Evolutionary conservation across 1,284 basidiomycete genomes (phyloP), one percentile per base, ranked within the genome.

Genomic region (Mrakiaceae sp.): DNA sequence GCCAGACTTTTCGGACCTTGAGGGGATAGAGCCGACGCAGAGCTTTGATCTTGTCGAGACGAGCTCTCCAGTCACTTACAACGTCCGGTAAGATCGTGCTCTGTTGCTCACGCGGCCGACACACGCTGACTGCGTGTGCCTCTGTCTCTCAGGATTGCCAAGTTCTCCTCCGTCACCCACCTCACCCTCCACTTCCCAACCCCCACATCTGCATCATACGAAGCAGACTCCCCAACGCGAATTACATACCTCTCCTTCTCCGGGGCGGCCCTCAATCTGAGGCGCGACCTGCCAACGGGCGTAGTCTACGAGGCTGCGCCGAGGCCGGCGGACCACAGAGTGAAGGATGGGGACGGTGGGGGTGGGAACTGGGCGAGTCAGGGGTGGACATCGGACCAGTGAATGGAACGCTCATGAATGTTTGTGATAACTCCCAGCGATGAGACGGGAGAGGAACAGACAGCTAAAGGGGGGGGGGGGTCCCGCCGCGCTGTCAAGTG

Each of bases 151-250:
- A 11, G 55, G 2, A 58, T 66, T 40, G 49, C 64, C n/a, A 66
- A 66, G 53, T 66, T 66, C 47, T 62, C 64, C n/a, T 66, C 64
- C 12, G 11, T 66, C 6, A 66, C 64, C 43, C 64, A 66, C 50
- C 56, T 66, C 11, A 58, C 60, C 12, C 64, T 66, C 8, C 57
- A 66, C 52, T 66, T 66, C 47, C 64, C 64, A 4, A 55, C 64
- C 0, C 64, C 64, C 4, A 44, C 53, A 42, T 43, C 55, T 3
- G 7, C 50, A 11, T 57, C 49, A 10, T 62, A 57, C 55, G 60
- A 62, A 11, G 64, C 62, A 6, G 60, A 58, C 52, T 48, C n/a
- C 7, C 60, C 64, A 5, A 50, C 62, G 27, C 49, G 60, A 10
- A 8, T 66, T 7, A 58, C 55, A 4, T 66, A 58, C 56, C 6